These are phyloP conservation scores for Arthrobotrys musiformis DNA, from an alignment of 2,329 filamentous ascomycete species.

Conservation along the genomic window DNA sequence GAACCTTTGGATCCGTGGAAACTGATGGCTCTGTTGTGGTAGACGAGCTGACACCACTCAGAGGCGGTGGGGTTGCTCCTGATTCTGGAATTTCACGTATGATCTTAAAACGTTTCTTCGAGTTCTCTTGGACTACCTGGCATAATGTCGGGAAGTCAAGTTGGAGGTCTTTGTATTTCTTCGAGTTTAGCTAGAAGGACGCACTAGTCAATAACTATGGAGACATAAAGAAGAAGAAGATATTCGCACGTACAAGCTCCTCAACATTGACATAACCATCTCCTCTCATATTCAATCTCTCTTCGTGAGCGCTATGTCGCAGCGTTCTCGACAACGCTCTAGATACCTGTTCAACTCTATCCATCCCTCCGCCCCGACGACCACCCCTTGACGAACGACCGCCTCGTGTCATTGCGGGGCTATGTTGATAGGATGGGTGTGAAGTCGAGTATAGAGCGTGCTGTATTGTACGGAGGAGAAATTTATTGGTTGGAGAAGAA, in stretches of 20 bases:
- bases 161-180: constrained; percentile 73
- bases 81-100: constrained; percentile 66
- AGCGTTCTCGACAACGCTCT: constrained; percentile 69
- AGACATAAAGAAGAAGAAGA: not conserved
- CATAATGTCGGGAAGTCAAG: constrained; percentile 80
- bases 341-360: constrained; percentile 61
- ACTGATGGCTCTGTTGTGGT: constrained; percentile 55
- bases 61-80: constrained; percentile 58
- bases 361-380: constrained; percentile 24
- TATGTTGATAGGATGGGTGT: not conserved
- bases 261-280: constrained; percentile 72
- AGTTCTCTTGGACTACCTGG: constrained; percentile 75
- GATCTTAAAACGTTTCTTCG: constrained; percentile 91
- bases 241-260: constrained; percentile 65
- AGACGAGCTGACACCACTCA: constrained; percentile 57
- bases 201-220: not conserved
- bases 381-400: constrained; percentile 8
- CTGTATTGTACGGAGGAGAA: not conserved
- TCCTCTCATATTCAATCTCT: constrained; percentile 70
- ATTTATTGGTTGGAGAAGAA: not conserved
- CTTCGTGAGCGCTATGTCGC: constrained; percentile 71
- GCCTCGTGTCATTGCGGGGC: constrained; percentile 16
- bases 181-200: constrained; percentile 67
- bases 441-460: not conserved
- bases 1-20: constrained; percentile 59